Evolutionary conservation across 306 rosid species (phyloP).

Genomic region (Prunus armeniaca): DNA sequence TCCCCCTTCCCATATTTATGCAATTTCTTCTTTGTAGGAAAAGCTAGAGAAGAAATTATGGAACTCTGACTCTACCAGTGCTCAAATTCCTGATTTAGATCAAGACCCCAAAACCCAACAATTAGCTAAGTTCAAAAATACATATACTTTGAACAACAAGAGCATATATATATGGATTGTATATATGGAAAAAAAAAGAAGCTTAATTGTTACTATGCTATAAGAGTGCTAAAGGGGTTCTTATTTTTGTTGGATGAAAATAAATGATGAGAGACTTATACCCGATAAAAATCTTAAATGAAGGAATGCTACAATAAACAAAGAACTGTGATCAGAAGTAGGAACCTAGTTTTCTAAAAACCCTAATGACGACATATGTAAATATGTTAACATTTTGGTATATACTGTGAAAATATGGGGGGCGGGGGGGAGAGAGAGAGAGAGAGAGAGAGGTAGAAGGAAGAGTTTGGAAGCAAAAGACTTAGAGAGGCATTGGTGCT

Average conservation of each 20-base stretch:
- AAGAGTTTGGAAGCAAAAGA: neutral
- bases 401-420: neutral
- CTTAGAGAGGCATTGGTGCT: neutral
- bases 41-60: neutral
- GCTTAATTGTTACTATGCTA: neutral
- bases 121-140: neutral
- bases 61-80: neutral
- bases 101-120: neutral
- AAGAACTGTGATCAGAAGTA: neutral
- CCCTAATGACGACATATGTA: constrained; percentile 3
- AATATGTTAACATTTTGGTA: neutral
- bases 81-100: constrained; percentile 11
- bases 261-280: neutral
- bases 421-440: neutral
- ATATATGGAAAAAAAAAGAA: neutral
- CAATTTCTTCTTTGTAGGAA: constrained; percentile 5
- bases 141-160: neutral
- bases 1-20: constrained; percentile 62
- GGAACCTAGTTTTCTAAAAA: constrained; percentile 7
- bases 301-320: neutral
- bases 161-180: neutral
- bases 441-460: neutral
- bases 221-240: neutral
- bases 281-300: neutral
- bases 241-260: constrained; percentile 2